Evolutionary conservation across 768 basidiomycete species (phyloP), one percentile per base, ranked within the genome.

Genomic region (Psilocybe tampanensis): DNA sequence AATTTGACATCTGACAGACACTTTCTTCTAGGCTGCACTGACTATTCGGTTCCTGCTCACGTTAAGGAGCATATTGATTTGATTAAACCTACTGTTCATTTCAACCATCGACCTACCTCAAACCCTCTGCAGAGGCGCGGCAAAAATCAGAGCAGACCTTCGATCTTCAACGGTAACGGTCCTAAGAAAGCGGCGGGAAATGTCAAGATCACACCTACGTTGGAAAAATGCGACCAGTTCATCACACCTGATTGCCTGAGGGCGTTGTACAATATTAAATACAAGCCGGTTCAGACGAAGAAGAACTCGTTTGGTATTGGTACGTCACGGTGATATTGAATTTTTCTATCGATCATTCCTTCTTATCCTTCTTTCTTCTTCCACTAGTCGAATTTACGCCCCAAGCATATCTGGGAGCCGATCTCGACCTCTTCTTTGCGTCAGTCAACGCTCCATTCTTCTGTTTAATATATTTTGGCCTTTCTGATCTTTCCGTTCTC

Each of bases 351-450:
- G 74, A 67, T 12, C 17, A 23, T 39, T 41, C 2, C 18, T 56
- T 76, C 52, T 51, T 13, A 22, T 44, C 21, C 18, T 18, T 17
- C 17, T 42, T 2, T 29, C 29, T 29, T 29, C 29, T 15, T 22
- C 17, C 15, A 23, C 9, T 34, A 81, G 82, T 79, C 58, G 83
- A 84, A 63, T 84, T 76, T 60, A 79, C 80, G 8, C 83, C 83
- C 0, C 76, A 82, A 54, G 63, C 80, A 2, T 84, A 72, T 61
- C 47, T 74, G 19, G 74, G 70, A 19, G 60, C 63, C 2, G 83
- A 84, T 60, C 71, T 82, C 26, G 70, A 84, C 47, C 23, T 79
- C 45, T 84, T 85, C 66, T 67, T 69, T 47, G 43, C 62, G 68
- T 70, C 44, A 17, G 23, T 42, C 45, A 4, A 1, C 29, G 8